These are phyloP conservation scores for Glycyrrhiza uralensis DNA, from an alignment of 306 rosid species.

Conservation along the genomic window DNA sequence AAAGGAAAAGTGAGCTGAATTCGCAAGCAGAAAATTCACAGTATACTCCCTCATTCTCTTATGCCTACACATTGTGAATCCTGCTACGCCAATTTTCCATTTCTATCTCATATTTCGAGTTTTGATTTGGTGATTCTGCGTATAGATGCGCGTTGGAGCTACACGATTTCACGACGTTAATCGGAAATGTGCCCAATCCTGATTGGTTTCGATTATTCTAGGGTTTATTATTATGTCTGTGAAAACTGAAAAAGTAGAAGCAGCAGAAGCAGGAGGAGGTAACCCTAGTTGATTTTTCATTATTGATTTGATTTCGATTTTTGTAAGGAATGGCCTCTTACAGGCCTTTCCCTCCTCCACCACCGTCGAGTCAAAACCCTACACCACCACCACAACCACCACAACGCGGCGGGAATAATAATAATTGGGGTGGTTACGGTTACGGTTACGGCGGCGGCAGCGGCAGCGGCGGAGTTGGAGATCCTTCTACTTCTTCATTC, in stretches of 20 bases:
- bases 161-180: not conserved
- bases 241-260: not conserved
- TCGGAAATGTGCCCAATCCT: not conserved
- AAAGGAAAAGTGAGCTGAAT: too few species aligned
- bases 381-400: constrained; percentile 32
- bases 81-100: not conserved
- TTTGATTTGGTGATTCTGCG: not conserved
- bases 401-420: constrained; percentile 49
- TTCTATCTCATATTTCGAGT: not conserved
- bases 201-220: not conserved
- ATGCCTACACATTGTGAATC: not conserved
- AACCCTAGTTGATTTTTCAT: constrained; percentile 5
- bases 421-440: constrained; percentile 56
- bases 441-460: too few species aligned
- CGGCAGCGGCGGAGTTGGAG: constrained; percentile 19
- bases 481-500: constrained; percentile 50
- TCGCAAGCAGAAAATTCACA: not conserved
- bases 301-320: not conserved
- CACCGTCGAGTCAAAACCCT: constrained; percentile 60
- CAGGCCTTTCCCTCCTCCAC: constrained; percentile 91
- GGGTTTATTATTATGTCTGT: constrained; percentile 1
- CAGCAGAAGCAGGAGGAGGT: not conserved
- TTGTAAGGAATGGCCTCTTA: constrained; percentile 71
- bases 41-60: not conserved
- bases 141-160: not conserved